phyloP scores from a whole-genome alignment of 768 basidiomycete genomes.

The Lentinus tigrinus region DNA sequence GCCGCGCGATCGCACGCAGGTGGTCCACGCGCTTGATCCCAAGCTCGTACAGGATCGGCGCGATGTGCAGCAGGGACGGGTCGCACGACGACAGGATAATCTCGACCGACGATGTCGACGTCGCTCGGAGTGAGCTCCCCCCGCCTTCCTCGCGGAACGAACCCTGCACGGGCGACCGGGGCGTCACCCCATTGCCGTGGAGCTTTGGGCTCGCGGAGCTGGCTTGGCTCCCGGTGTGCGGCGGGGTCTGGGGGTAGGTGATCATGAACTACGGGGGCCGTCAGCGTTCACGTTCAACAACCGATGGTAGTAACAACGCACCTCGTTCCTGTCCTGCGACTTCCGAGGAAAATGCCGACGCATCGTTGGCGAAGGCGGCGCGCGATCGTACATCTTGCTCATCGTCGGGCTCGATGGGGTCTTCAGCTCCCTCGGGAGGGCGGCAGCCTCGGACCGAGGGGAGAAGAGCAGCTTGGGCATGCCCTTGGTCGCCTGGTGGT shows the following conservation, averaged over 20 bases:
- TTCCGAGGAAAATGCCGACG: slow-evolving; percentile 18
- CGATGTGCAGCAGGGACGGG: slow-evolving; percentile 64
- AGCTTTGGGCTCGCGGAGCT: slow-evolving; percentile 20
- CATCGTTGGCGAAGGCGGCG: slow-evolving; percentile 17
- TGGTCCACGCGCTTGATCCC: slow-evolving; percentile 63
- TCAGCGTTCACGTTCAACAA: not conserved
- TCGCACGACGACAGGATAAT: slow-evolving; percentile 58
- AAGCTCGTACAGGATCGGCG: slow-evolving; percentile 52
- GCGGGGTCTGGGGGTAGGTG: slow-evolving; percentile 29
- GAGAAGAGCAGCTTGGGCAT: slow-evolving; percentile 14
- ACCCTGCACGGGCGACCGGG: slow-evolving; percentile 19
- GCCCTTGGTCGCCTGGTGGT: slow-evolving; percentile 18
- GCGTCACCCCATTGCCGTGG: not conserved
- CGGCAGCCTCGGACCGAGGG: slow-evolving; percentile 18
- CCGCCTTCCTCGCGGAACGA: slow-evolving; percentile 12
- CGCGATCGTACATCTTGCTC: slow-evolving; percentile 4
- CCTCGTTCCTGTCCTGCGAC: slow-evolving; percentile 30
- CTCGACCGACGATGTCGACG: slow-evolving; percentile 45
- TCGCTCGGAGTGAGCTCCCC: slow-evolving; percentile 28
- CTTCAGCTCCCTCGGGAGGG: not conserved
- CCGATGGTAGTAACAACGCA: not conserved
- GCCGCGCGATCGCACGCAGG: slow-evolving; percentile 55
- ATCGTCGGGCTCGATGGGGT: slow-evolving; percentile 16
- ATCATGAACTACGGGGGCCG: slow-evolving; percentile 18
- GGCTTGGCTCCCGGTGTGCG: slow-evolving; percentile 22